Percentiles rank a stretch among this genome's conserved stretches.
Evolutionary conservation across 345 rosid genomes (phyloP).

Genomic region (Limnanthes douglasii): DNA sequence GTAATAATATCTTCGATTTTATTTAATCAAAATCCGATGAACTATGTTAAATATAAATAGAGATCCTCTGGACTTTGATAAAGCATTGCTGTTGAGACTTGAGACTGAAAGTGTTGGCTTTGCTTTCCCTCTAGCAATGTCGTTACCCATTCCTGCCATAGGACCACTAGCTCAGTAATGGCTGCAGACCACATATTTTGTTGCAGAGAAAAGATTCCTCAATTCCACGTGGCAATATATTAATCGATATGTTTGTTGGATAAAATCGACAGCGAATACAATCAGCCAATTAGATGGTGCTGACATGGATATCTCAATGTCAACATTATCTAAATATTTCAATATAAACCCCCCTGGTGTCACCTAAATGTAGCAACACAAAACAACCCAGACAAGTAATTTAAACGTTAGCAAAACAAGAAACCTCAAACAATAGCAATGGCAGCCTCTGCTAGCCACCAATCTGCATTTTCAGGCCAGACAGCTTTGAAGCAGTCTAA

Average conservation of each 20-base stretch:
- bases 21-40: too few species aligned
- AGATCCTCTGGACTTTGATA: too few species aligned
- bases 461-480: conserved; percentile 71
- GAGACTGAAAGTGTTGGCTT: too few species aligned
- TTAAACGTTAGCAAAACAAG: neutral
- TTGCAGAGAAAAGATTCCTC: conserved; percentile 12
- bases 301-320: conserved; percentile 37
- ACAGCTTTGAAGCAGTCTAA: conserved; percentile 52
- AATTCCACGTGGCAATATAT: conserved; percentile 24
- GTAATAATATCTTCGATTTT: too few species aligned
- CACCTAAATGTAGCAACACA: neutral
- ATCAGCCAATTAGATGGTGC: conserved; percentile 25
- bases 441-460: conserved; percentile 87
- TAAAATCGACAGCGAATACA: conserved; percentile 24
- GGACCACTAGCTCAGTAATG: too few species aligned
- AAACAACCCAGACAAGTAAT: neutral
- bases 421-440: conserved; percentile 18
- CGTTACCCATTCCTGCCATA: too few species aligned
- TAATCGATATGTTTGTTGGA: conserved; percentile 16
- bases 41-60: too few species aligned
- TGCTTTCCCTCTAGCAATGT: too few species aligned
- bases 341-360: conserved; percentile 16
- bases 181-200: too few species aligned
- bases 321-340: conserved; percentile 25
- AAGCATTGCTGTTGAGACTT: too few species aligned